Evolutionary conservation across 2,329 filamentous ascomycete species (phyloP), one percentile per base, ranked within the genome.

Genomic region (Penicillium brasilianum): DNA sequence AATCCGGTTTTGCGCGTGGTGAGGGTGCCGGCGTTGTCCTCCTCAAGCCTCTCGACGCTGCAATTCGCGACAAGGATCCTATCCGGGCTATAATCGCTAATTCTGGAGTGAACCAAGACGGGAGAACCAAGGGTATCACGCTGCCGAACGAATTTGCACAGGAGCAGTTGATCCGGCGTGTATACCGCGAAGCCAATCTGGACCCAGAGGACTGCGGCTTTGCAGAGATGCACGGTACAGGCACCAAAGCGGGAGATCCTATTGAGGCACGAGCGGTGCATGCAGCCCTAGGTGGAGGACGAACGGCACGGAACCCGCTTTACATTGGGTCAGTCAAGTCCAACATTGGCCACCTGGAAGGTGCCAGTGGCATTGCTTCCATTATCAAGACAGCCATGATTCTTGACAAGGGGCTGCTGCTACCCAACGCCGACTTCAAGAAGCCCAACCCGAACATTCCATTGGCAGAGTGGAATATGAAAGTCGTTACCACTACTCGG

Each of bases 201-300:
- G 71, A 77, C 44, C 64, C 65, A 1, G 61, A 66, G 10, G 66
- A 71, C 10, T 70, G 64, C 18, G 69, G 66, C 1, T 62, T 77
- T 66, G 61, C 71, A 71, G 53, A 81, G 85, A 69, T 83, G 81
- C 67, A 69, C 39, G 67, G 67, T 1, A 69, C 67, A 11, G 67
- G 67, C 28, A 69, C 20, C 83, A 87, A 80, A 53, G 80, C 82
- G 1, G 85, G 85, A 7, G 85, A 87, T 58, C 84, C 84, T 0
- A 81, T 85, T 30, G 85, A 87, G 58, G 64, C 64, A 13, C 43
- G 34, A 10, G 67, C 67, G 1, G 62, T 69, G 4, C 63, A 69
- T 32, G 50, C 53, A n/a, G 66, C 66, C 4, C 54, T 69, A 7
- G 67, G 66, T 37, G 41, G 61, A 25, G 60, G 61, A 22, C 62